A percentile compares a stretch with the other conserved stretches of the same genome.
These are phyloP conservation scores for Alternaria sp. DNA, from an alignment of 2,329 filamentous ascomycete species.

Conservation along the genomic window DNA sequence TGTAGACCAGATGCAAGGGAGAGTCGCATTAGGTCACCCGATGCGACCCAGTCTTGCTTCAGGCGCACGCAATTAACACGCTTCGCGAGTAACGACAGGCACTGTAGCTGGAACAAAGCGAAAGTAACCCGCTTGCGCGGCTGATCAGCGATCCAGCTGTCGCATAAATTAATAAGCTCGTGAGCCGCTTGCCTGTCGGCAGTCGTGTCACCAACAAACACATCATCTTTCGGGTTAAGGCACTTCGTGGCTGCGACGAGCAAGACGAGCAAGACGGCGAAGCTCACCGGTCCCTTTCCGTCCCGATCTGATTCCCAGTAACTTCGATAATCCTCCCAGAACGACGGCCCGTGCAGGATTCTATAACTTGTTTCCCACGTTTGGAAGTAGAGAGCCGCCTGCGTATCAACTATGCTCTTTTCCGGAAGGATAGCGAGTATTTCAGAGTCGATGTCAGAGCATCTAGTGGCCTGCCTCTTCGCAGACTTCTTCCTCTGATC, in stretches of 20 bases:
- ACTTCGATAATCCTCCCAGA: constrained; percentile 56
- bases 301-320: constrained; percentile 53
- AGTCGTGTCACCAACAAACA: constrained; percentile 54
- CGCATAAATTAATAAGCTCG: constrained; percentile 48
- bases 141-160: constrained; percentile 52
- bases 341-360: constrained; percentile 61
- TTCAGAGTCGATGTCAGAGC: constrained; percentile 35
- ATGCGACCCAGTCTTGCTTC: constrained; percentile 61
- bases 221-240: constrained; percentile 38
- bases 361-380: constrained; percentile 60
- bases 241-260: constrained; percentile 49
- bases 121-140: constrained; percentile 61
- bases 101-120: constrained; percentile 58
- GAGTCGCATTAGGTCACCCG: constrained; percentile 58
- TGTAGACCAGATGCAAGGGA: constrained; percentile 63
- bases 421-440: constrained; percentile 47
- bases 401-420: constrained; percentile 49
- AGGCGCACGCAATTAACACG: constrained; percentile 59
- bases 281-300: constrained; percentile 31
- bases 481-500: constrained; percentile 32
- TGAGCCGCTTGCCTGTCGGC: constrained; percentile 49
- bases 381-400: constrained; percentile 56
- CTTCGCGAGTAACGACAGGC: constrained; percentile 58
- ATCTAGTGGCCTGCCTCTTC: constrained; percentile 28
- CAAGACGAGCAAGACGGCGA: constrained; percentile 50